These are phyloP conservation scores for Quercus tomentella DNA, from an alignment of 331 rosid species.

Conservation along the genomic window DNA sequence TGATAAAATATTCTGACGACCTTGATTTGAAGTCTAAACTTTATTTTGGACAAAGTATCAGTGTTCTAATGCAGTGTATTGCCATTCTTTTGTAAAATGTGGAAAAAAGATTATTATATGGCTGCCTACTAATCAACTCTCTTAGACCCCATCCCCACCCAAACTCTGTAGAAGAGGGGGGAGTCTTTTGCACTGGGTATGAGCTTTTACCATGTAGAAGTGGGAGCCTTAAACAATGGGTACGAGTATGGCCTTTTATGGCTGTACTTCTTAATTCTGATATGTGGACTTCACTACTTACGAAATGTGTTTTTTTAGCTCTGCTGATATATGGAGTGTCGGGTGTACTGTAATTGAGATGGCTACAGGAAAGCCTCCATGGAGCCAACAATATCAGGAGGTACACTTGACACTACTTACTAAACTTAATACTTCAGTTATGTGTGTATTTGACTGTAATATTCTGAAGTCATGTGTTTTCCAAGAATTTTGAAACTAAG, in stretches of 20 bases:
- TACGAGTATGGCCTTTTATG: not conserved
- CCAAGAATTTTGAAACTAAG: slow-evolving; percentile 10
- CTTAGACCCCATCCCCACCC: too few relatives aligned
- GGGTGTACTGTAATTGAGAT: slow-evolving; percentile 85
- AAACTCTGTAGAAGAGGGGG: too few relatives aligned
- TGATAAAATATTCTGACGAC: not conserved
- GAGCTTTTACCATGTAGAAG: too few relatives aligned
- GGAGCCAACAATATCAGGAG: slow-evolving; percentile 91
- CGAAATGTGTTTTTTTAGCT: slow-evolving; percentile 38
- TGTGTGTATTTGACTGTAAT: not conserved
- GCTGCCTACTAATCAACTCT: too few relatives aligned
- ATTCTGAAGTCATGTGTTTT: not conserved
- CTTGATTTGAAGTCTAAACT: not conserved
- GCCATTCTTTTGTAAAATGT: not conserved
- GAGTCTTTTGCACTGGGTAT: too few relatives aligned
- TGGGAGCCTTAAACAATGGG: too few relatives aligned
- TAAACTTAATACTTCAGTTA: not conserved
- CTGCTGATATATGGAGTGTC: slow-evolving; percentile 90
- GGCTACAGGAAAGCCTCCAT: slow-evolving; percentile 89
- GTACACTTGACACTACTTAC: slow-evolving; percentile 30
- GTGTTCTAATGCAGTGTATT: not conserved
- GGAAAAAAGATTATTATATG: not conserved
- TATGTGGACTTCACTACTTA: slow-evolving; percentile 16
- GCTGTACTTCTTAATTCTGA: slow-evolving; percentile 12
- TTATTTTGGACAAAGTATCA: not conserved